Base-by-base conservation (phyloP, 2,329 filamentous ascomycete genomes). In the Pseudopyricularia cyperi region DNA sequence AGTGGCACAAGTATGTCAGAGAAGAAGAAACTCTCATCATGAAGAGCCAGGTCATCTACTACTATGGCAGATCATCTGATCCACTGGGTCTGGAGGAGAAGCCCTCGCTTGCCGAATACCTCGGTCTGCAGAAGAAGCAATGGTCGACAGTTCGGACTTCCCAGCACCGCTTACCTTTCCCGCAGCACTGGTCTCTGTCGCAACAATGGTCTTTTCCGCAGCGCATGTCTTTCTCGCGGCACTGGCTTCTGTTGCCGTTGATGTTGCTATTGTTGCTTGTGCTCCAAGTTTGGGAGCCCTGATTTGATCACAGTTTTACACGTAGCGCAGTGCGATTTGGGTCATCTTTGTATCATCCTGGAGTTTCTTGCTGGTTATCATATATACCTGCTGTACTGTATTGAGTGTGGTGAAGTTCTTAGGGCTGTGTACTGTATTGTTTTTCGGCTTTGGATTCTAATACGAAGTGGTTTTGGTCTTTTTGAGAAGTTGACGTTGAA, bases 21-120 rank as follows among this genome's bases (percentile, higher is more conserved):
- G 59, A 62, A 50, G 51, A 35, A 12, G 51, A 59, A 52, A 56
- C 57, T 15, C 54, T 55, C 7, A 26, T 67, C 39, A 42, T 54
- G 47, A 60, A 59, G 52, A 57, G 60, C 42, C 56, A 57, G 22
- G 59, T 59, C 19, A 58, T 62, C 12, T 66, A 64, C 56, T 66
- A 65, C 55, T 53, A 48, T 34, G 64, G 65, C n/a, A 34, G 26
- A 12, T 15, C 47, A n/a, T 49, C 56, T 24, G 17, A 52, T 14
- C 28, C 7, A 7, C 52, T 26, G 15, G 57, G 55, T 8, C n/a
- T n/a, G 12, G 58, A 61, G 46, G 24, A 49, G 17, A 34, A 51
- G 3, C 57, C 59, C 3, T 48, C 52, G 30, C 55, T 64, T 33
- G 28, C 17, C 6, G 46, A 53, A 32, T 54, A 59, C 51, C 44